phyloP scores from a whole-genome alignment of 495 filamentous ascomycete species.

The Geoglossum glabrum region DNA sequence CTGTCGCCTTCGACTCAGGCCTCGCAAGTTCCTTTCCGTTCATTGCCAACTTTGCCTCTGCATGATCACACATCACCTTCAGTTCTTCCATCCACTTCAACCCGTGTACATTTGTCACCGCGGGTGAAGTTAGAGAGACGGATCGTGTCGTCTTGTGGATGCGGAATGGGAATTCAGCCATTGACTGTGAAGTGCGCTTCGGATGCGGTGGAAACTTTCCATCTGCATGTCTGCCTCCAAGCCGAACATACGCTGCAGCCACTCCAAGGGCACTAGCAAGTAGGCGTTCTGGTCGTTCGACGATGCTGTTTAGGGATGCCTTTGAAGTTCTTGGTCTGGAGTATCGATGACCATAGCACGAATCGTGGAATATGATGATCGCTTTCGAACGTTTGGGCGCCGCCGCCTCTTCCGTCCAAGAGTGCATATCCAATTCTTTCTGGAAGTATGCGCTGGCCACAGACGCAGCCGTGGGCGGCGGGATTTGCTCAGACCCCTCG shows the following conservation, averaged over 20 bases:
- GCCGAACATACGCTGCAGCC: constrained; percentile 67
- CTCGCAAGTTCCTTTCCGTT: constrained; percentile 58
- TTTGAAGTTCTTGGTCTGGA: constrained; percentile 58
- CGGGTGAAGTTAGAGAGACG: constrained; percentile 41
- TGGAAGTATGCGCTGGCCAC: constrained; percentile 51
- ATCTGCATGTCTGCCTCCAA: constrained; percentile 62
- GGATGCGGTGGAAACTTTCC: constrained; percentile 47
- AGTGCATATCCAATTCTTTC: constrained; percentile 45
- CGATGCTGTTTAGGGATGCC: constrained; percentile 46
- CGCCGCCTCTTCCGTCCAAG: constrained; percentile 24
- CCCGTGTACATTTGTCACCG: constrained; percentile 70
- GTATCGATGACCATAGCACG: constrained; percentile 82
- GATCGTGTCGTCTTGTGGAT: constrained; percentile 53
- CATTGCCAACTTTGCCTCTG: constrained; percentile 49
- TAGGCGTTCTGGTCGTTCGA: constrained; percentile 83
- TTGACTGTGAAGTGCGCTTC: constrained; percentile 23
- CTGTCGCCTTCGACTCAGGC: constrained; percentile 28
- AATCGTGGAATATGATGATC: constrained; percentile 71
- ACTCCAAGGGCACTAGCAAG: constrained; percentile 67
- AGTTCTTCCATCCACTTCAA: constrained; percentile 81
- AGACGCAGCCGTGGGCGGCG: constrained; percentile 37
- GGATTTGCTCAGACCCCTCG: constrained; percentile 22
- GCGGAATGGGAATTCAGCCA: constrained; percentile 52
- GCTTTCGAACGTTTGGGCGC: constrained; percentile 31
- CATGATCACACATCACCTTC: constrained; percentile 58